phyloP scores from a whole-genome alignment of 257 asterid species.

The Capsicum rhomboideum region DNA sequence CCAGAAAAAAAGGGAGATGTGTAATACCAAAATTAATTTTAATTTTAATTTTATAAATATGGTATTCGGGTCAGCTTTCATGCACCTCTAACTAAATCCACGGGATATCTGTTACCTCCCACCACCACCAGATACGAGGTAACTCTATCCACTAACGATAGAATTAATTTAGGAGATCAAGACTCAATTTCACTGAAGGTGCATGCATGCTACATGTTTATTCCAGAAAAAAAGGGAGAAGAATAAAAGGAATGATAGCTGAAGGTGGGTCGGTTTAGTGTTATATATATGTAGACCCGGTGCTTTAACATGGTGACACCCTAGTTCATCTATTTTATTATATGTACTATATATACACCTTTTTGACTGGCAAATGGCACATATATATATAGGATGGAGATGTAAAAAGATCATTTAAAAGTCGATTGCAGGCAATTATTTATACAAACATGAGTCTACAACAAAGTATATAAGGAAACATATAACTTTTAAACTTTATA shows the following conservation, averaged over 20 bases:
- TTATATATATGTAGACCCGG: background rate
- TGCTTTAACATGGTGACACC: background rate
- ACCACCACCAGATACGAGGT: too few relatives aligned
- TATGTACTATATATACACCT: background rate
- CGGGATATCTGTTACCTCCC: too few relatives aligned
- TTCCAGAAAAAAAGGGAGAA: background rate
- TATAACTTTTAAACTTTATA: background rate
- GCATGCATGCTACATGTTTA: background rate
- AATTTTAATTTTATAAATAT: too few relatives aligned
- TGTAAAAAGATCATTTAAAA: background rate
- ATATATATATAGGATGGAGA: background rate
- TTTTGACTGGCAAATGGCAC: slow-evolving; percentile 1
- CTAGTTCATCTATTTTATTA: background rate
- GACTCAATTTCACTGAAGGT: background rate
- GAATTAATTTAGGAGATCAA: too few relatives aligned
- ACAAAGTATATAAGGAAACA: background rate
- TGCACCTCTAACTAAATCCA: too few relatives aligned
- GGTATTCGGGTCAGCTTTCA: too few relatives aligned
- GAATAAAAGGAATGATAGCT: background rate
- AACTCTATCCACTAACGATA: too few relatives aligned
- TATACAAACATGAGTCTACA: background rate
- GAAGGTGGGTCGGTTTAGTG: background rate
- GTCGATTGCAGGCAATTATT: background rate
- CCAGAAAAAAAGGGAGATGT: too few relatives aligned
- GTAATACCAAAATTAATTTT: too few relatives aligned